Evolutionary conservation across 306 rosid species (phyloP).

Genomic region (Cucumis cinereus): DNA sequence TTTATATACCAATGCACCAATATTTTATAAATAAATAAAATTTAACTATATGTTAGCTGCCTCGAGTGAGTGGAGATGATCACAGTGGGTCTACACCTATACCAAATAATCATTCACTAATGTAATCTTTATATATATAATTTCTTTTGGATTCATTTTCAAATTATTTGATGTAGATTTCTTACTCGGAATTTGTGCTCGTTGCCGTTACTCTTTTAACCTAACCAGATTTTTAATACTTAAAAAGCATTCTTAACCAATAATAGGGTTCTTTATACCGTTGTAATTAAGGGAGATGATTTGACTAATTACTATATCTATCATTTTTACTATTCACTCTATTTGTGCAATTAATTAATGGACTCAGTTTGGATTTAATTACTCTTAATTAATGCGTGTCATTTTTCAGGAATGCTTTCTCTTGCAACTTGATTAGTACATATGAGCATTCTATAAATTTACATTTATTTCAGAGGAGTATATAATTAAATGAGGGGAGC

Average conservation of each 20-base stretch:
- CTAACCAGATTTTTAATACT: neutral
- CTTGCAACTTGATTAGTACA: neutral
- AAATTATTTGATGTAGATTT: neutral
- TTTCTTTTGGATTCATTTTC: neutral
- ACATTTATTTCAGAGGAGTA: neutral
- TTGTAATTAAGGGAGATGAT: neutral
- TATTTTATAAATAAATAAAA: neutral
- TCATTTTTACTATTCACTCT: neutral
- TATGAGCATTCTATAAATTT: neutral
- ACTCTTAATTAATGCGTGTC: neutral
- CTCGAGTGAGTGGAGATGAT: constrained; percentile 6
- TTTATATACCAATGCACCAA: neutral
- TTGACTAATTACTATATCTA: neutral
- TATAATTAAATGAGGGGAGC: neutral
- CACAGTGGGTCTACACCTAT: neutral
- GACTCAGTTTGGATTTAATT: neutral
- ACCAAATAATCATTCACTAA: neutral
- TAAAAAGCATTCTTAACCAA: neutral
- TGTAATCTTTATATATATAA: neutral
- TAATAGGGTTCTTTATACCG: neutral
- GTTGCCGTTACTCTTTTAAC: neutral
- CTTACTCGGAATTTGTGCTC: neutral
- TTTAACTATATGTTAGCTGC: neutral
- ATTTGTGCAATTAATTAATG: neutral
- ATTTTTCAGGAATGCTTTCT: neutral